phyloP scores from a whole-genome alignment of 495 filamentous ascomycete species.

The Penicillium longicatenatum region DNA sequence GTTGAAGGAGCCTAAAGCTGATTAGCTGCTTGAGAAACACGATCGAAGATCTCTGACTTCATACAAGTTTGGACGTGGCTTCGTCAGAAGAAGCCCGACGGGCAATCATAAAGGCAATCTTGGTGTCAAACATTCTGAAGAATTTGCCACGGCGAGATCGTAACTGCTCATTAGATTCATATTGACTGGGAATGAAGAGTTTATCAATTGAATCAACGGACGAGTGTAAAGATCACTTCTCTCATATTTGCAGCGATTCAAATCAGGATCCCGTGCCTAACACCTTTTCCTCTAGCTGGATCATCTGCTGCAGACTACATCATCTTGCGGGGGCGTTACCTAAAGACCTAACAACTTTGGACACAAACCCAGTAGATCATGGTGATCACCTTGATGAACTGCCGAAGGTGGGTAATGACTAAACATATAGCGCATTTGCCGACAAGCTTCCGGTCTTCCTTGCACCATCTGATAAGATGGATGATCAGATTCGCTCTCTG shows the following conservation, averaged over 20 bases:
- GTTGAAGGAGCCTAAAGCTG: not conserved
- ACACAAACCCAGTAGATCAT: constrained; percentile 7
- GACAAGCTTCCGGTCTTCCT: constrained; percentile 1
- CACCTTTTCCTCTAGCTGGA: not conserved
- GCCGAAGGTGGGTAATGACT: constrained; percentile 10
- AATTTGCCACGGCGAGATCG: not conserved
- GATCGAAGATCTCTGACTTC: not conserved
- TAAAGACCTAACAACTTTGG: not conserved
- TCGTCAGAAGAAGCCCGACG: not conserved
- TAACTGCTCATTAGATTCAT: not conserved
- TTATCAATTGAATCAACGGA: not conserved
- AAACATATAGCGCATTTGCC: not conserved
- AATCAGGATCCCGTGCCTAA: not conserved
- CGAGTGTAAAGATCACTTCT: not conserved
- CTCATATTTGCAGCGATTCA: not conserved
- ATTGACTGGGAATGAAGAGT: not conserved
- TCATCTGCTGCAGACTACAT: constrained; percentile 3
- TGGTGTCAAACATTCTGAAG: constrained; percentile 13
- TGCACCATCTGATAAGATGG: constrained; percentile 21
- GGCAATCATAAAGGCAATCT: constrained; percentile 17
- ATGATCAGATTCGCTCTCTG: constrained; percentile 10
- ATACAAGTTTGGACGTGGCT: not conserved
- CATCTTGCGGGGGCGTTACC: constrained; percentile 6
- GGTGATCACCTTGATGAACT: constrained; percentile 6
- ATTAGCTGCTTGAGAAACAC: not conserved